These are phyloP conservation scores for Baffinella frigidus DNA, from an alignment of 208 protist genomes.

Conservation along the genomic window DNA sequence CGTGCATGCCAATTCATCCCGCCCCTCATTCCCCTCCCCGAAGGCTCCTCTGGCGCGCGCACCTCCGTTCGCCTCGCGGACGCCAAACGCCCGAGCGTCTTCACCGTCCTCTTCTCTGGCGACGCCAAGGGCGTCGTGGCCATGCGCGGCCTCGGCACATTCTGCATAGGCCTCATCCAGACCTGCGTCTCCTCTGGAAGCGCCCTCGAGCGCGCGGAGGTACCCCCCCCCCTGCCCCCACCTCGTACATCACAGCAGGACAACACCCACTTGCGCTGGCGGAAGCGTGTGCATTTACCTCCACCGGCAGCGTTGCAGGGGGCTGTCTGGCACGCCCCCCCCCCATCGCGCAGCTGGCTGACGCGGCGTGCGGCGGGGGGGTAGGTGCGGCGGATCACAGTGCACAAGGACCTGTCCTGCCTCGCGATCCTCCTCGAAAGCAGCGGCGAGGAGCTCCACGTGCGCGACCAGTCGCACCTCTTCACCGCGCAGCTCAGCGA, in stretches of 20 bases:
- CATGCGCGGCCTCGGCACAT: conserved; percentile 1
- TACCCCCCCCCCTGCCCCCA: neutral
- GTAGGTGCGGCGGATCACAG: too few relatives aligned
- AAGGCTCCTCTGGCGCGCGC: neutral
- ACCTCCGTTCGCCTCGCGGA: too few relatives aligned
- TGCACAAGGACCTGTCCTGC: too few relatives aligned
- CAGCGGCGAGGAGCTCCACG: neutral
- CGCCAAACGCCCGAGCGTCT: neutral
- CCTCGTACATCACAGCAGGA: neutral
- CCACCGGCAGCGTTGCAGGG: too few relatives aligned
- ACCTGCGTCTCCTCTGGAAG: neutral
- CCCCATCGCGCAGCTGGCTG: neutral
- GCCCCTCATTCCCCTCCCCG: neutral
- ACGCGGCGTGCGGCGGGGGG: neutral
- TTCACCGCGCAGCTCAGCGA: neutral
- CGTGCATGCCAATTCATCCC: conserved; percentile 2
- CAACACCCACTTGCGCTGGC: too few relatives aligned
- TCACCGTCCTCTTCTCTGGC: conserved; percentile 27
- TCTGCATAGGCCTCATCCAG: conserved; percentile 11
- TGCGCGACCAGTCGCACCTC: neutral
- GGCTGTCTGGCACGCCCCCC: neutral
- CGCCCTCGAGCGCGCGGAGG: neutral
- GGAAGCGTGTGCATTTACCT: too few relatives aligned
- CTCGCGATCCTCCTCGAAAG: neutral
- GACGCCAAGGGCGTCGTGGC: neutral